Percentiles rank a stretch among this genome's conserved stretches.
These are phyloP conservation scores for Cryptococcus floricola DNA, from an alignment of 1,284 basidiomycete species.

Conservation along the genomic window DNA sequence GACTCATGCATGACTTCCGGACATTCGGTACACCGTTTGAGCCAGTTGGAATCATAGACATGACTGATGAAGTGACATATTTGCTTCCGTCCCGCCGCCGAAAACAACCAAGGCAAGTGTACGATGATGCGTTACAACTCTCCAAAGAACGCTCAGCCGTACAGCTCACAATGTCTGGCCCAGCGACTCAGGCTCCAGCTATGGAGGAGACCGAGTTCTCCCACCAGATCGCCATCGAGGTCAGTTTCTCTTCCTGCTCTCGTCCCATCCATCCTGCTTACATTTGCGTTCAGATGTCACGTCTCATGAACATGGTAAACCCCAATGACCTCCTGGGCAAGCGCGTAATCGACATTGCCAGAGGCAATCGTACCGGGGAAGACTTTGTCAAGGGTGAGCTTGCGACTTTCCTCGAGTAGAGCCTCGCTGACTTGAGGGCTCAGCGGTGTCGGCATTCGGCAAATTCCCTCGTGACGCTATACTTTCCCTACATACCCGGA, in stretches of 20 bases:
- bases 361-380: slow-evolving; percentile 58
- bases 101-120: no score
- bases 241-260: slow-evolving; percentile 13
- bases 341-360: slow-evolving; percentile 74
- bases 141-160: no score
- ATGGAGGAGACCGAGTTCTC: slow-evolving; percentile 56
- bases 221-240: slow-evolving; percentile 67
- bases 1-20: no score
- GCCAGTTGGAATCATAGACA: no score
- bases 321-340: slow-evolving; percentile 76
- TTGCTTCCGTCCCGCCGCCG: no score
- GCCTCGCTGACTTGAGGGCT: neutral
- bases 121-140: no score
- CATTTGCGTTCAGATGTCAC: slow-evolving; percentile 58
- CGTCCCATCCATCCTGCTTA: neutral
- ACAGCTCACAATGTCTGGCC: no score
- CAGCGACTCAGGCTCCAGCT: neutral
- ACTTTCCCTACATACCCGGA: slow-evolving; percentile 57
- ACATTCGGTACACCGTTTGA: no score
- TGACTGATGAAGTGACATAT: no score
- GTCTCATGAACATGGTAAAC: slow-evolving; percentile 71
- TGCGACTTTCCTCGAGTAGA: neutral
- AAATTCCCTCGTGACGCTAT: slow-evolving; percentile 70
- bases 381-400: slow-evolving; percentile 60
- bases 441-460: slow-evolving; percentile 76